Percentiles rank a stretch among this genome's conserved stretches.
Conservation (phyloP, 2,329 filamentous ascomycete genomes). For the Aspergillus novofumigatus region DNA sequence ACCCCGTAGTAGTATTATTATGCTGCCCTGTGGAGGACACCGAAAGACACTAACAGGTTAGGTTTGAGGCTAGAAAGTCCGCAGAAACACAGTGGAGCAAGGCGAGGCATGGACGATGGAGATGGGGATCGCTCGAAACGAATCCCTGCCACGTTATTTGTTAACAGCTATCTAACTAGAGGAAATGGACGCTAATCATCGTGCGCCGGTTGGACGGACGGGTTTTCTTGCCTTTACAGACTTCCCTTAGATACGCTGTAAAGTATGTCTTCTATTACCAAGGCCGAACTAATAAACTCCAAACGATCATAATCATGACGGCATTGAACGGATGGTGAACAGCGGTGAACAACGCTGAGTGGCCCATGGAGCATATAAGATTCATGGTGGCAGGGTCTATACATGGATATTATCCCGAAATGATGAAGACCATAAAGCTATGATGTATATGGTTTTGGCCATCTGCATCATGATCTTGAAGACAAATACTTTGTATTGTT, state of each 20-base stretch:
- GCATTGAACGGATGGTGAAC: not conserved
- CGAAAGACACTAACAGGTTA: not conserved
- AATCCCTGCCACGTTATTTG: not conserved
- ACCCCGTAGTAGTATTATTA: too few relatives aligned
- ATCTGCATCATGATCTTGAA: not conserved
- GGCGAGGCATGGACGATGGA: constrained; percentile 5
- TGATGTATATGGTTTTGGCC: not conserved
- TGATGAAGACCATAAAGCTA: not conserved
- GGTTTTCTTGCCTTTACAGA: not conserved
- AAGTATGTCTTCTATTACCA: not conserved
- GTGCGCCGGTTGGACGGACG: not conserved
- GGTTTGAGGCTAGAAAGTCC: constrained; percentile 18
- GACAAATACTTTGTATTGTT: not conserved
- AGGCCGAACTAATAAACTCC: not conserved
- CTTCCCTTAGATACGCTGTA: too few relatives aligned
- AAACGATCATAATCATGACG: not conserved
- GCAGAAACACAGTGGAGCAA: constrained; percentile 17
- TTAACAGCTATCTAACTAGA: not conserved
- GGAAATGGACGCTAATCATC: not conserved
- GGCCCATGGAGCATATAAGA: not conserved
- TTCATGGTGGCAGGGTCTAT: not conserved
- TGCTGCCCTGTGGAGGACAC: not conserved
- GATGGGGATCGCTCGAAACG: not conserved
- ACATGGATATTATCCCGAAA: not conserved
- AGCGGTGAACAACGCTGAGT: not conserved